Conservation (phyloP, 108 stramenopile species). For the Chaetoceros tenuissimus region DNA sequence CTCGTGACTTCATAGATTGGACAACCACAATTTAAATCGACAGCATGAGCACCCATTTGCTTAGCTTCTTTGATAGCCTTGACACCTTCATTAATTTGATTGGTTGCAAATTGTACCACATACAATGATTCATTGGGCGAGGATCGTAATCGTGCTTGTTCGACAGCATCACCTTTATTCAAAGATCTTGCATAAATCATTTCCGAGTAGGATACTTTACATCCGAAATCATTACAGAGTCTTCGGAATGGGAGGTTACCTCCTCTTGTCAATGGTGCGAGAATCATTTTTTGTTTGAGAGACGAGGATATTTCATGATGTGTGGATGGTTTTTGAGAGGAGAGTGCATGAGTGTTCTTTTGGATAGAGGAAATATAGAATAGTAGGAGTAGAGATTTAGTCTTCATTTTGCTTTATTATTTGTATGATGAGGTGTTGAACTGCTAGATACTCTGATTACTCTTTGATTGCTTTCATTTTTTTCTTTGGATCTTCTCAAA, state of each 20-base stretch:
- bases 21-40: conserved; percentile 45
- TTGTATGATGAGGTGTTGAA: too few species aligned
- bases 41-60: conserved; percentile 20
- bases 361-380: too few species aligned
- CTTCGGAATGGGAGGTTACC: conserved; percentile 33
- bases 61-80: conserved; percentile 10
- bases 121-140: conserved; percentile 16
- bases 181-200: conserved; percentile 32
- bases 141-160: conserved; percentile 25
- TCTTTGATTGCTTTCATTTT: too few species aligned
- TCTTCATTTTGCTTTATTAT: too few species aligned
- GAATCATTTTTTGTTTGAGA: conserved; percentile 19
- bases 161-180: conserved; percentile 18
- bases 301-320: too few species aligned
- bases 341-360: too few species aligned
- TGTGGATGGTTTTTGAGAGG: too few species aligned
- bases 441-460: too few species aligned
- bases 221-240: conserved; percentile 34
- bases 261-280: conserved; percentile 29
- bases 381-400: too few species aligned
- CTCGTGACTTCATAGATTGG: conserved; percentile 38
- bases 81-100: conserved; percentile 24
- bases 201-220: conserved; percentile 25
- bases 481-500: too few species aligned
- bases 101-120: conserved; percentile 38